These are phyloP conservation scores for Scheffersomyces insectosa DNA, from an alignment of 1,139 yeast genomes.

Conservation along the genomic window DNA sequence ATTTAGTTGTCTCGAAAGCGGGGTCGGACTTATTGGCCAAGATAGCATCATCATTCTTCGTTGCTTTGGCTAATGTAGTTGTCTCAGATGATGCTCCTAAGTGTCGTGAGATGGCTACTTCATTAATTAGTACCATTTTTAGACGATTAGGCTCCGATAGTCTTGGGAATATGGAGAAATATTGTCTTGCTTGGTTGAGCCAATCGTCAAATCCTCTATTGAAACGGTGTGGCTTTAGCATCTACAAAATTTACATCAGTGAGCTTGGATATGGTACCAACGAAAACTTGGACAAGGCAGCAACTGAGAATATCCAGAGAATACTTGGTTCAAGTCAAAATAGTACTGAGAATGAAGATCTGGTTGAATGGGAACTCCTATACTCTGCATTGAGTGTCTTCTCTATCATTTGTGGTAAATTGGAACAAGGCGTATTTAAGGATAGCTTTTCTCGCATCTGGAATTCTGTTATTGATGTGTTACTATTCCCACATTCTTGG, in stretches of 20 bases:
- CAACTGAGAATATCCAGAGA: conserved; percentile 28
- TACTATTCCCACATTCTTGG: conserved; percentile 92
- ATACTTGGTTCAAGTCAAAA: conserved; percentile 21
- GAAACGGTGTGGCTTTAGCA: conserved; percentile 74
- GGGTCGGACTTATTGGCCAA: conserved; percentile 61
- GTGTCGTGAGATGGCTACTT: conserved; percentile 84
- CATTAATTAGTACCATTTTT: conserved; percentile 59
- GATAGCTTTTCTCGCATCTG: conserved; percentile 42
- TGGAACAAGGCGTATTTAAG: conserved; percentile 32
- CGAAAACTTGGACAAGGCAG: conserved; percentile 39
- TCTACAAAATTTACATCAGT: conserved; percentile 63
- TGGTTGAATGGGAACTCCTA: conserved; percentile 71
- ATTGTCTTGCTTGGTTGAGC: conserved; percentile 67
- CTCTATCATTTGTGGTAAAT: conserved; percentile 35
- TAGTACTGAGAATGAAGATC: conserved; percentile 29
- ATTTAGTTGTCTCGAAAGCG: conserved; percentile 66
- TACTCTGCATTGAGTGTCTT: conserved; percentile 66
- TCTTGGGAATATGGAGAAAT: conserved; percentile 54
- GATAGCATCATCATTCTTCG: conserved; percentile 74
- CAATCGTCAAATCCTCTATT: conserved; percentile 56
- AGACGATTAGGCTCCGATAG: conserved; percentile 47
- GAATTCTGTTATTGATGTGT: conserved; percentile 52
- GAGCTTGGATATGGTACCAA: conserved; percentile 49
- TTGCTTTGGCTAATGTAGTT: conserved; percentile 74
- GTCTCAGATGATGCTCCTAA: conserved; percentile 78